These are phyloP conservation scores for Primulina huaijiensis DNA, from an alignment of 257 asterid species.

Conservation along the genomic window DNA sequence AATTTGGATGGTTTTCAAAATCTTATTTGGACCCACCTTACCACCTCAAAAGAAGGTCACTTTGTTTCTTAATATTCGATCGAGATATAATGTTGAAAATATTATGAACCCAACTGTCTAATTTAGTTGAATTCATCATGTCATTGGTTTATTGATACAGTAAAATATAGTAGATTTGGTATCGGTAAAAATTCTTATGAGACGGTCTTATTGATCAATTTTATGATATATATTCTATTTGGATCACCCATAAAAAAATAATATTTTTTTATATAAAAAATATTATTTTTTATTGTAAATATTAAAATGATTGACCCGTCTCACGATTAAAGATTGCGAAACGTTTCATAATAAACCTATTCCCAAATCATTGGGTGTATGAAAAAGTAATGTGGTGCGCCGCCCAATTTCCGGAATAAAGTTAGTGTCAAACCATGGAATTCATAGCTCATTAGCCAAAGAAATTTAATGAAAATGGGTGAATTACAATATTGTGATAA, in stretches of 20 bases:
- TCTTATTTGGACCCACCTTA: conserved; percentile 11
- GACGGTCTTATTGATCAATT: too few species aligned
- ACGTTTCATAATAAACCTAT: too few species aligned
- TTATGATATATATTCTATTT: too few species aligned
- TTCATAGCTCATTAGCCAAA: background rate
- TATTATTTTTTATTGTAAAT: too few species aligned
- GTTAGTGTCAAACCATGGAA: background rate
- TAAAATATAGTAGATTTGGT: too few species aligned
- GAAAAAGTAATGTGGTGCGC: background rate
- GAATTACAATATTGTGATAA: too few species aligned
- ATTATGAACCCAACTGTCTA: background rate
- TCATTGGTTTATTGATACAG: background rate
- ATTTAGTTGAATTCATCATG: too few species aligned
- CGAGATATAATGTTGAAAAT: background rate
- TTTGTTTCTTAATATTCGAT: background rate
- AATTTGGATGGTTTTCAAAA: conserved; percentile 22
- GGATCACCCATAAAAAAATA: too few species aligned
- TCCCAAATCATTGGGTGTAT: background rate
- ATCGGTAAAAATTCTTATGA: too few species aligned
- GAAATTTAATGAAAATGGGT: background rate
- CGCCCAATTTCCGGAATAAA: background rate
- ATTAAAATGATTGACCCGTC: too few species aligned
- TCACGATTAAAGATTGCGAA: too few species aligned
- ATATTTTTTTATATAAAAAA: too few species aligned
- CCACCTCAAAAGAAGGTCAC: background rate